Evolutionary conservation across 305 asterid genomes (phyloP).

Genomic region (Vinca major): DNA sequence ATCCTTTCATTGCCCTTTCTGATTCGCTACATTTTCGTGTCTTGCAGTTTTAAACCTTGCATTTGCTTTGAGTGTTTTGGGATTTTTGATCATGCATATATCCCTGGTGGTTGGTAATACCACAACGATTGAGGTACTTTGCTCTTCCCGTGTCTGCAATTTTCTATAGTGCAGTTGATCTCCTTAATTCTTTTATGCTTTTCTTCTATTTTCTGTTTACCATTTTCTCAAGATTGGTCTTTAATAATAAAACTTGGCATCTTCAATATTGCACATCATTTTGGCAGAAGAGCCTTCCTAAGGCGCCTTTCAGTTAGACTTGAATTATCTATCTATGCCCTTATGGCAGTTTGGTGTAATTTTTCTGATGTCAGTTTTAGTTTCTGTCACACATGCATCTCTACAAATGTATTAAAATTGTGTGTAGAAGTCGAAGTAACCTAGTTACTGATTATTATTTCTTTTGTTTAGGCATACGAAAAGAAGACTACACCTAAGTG

Average conservation of each 20-base stretch:
- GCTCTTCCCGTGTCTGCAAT: conserved; percentile 15
- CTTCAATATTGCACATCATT: not conserved
- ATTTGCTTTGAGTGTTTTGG: conserved; percentile 89
- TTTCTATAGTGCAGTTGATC: not conserved
- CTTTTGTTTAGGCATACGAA: conserved; percentile 70
- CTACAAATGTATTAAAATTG: not conserved
- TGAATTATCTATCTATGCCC: not conserved
- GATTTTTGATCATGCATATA: conserved; percentile 92
- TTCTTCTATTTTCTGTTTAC: not conserved
- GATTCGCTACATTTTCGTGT: conserved; percentile 13
- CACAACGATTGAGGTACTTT: conserved; percentile 85
- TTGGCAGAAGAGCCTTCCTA: not conserved
- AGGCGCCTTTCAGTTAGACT: not conserved
- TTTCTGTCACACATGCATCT: not conserved
- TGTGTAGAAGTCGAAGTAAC: not conserved
- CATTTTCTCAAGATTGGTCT: not conserved
- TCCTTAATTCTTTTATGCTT: not conserved
- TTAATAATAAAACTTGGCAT: not conserved
- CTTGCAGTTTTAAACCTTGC: conserved; percentile 77
- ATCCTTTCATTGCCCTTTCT: conserved; percentile 7
- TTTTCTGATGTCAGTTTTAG: not conserved
- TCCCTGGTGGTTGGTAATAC: conserved; percentile 83
- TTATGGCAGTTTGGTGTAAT: not conserved
- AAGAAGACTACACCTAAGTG: conserved; percentile 76
- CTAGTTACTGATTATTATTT: conserved; percentile 9